Evolutionary conservation across 352 stramenopile species (phyloP).

Genomic region (Aphanomyces astaci): DNA sequence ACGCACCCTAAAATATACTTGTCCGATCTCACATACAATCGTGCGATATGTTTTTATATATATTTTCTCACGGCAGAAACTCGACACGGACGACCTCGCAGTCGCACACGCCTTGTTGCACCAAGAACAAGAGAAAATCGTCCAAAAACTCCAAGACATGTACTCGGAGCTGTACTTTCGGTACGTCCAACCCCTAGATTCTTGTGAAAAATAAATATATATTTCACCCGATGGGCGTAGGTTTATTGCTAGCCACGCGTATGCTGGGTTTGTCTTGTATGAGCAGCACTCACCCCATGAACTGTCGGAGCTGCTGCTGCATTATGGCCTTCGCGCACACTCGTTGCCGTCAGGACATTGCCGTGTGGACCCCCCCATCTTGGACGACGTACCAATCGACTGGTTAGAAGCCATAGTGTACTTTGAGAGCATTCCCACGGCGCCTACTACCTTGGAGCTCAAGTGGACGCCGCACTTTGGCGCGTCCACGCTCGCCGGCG

Average conservation of each 20-base stretch:
- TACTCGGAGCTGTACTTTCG: constrained; percentile 79
- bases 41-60: too few relatives aligned
- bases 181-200: not conserved
- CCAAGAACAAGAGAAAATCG: constrained; percentile 72
- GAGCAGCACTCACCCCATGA: constrained; percentile 53
- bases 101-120: constrained; percentile 56
- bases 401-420: constrained; percentile 52
- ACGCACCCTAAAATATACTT: too few relatives aligned
- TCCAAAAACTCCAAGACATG: constrained; percentile 80
- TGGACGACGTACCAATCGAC: constrained; percentile 55
- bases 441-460: not conserved
- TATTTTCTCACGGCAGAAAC: too few relatives aligned
- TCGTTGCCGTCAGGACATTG: constrained; percentile 30
- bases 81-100: constrained; percentile 30
- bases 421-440: not conserved
- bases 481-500: constrained; percentile 30
- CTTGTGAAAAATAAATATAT: too few relatives aligned
- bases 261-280: constrained; percentile 80
- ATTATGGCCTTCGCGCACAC: constrained; percentile 76
- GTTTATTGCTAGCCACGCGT: constrained; percentile 74
- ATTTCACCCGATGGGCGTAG: not conserved
- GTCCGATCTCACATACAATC: too few relatives aligned
- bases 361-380: constrained; percentile 47
- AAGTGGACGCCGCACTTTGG: constrained; percentile 34
- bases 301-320: constrained; percentile 59